Evolutionary conservation across 75 land plant species (phyloP).

Genomic region (Pinus tabuliformis): DNA sequence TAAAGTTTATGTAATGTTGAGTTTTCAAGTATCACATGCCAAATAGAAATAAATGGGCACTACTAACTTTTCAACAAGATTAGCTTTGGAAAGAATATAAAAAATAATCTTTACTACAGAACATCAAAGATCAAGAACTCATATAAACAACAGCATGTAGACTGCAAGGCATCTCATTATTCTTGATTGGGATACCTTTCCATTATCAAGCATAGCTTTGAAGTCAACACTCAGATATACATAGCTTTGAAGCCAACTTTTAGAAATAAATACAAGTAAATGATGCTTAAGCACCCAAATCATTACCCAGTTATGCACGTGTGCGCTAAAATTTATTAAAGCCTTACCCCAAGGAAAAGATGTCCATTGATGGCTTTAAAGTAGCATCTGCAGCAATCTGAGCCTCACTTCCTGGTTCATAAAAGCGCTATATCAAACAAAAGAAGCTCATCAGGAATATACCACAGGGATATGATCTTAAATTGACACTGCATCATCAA

Average conservation of each 20-base stretch:
- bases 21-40: too few species aligned
- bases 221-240: background rate
- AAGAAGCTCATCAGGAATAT: background rate
- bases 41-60: too few species aligned
- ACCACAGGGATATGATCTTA: background rate
- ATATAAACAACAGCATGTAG: background rate
- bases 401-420: slow-evolving; percentile 84
- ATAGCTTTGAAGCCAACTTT: background rate
- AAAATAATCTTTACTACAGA: background rate
- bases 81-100: background rate
- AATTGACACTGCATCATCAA: background rate
- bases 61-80: too few species aligned
- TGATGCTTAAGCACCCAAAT: slow-evolving; percentile 2
- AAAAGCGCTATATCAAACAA: slow-evolving; percentile 69
- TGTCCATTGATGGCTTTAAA: slow-evolving; percentile 95
- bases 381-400: slow-evolving; percentile 68
- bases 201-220: background rate
- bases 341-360: slow-evolving; percentile 93
- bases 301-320: background rate
- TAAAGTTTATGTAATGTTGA: too few species aligned
- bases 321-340: background rate
- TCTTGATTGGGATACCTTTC: background rate
- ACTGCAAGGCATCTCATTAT: background rate
- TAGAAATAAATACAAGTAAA: too few species aligned
- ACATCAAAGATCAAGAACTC: background rate